These are phyloP conservation scores for Neonectria faginata DNA, from an alignment of 2,329 filamentous ascomycete genomes.

Conservation along the genomic window DNA sequence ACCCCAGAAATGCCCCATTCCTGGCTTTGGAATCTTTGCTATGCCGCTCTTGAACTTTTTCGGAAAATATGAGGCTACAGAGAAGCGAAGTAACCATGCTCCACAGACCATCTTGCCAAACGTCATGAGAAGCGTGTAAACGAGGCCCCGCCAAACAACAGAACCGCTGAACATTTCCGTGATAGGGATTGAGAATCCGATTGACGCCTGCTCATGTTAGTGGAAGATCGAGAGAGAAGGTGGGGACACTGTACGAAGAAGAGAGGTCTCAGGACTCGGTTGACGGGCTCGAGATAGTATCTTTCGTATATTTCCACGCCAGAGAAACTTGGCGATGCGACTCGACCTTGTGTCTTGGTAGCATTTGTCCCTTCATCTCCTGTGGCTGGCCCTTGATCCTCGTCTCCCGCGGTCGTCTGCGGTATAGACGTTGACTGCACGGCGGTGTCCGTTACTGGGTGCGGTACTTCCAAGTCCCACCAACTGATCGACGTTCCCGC, in stretches of 20 bases:
- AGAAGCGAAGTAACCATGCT: slow-evolving; percentile 62
- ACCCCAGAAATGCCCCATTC: slow-evolving; percentile 7
- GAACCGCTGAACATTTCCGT: slow-evolving; percentile 72
- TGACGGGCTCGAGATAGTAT: slow-evolving; percentile 50
- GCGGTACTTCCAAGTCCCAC: slow-evolving; percentile 60
- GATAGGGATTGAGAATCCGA: slow-evolving; percentile 84
- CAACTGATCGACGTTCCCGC: slow-evolving; percentile 68
- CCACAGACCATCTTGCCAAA: slow-evolving; percentile 72
- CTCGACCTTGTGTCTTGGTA: background rate
- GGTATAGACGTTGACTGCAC: background rate
- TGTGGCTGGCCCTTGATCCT: background rate
- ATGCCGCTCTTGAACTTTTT: background rate
- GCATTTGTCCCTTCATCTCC: background rate
- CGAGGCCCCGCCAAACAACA: slow-evolving; percentile 77
- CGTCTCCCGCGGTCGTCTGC: background rate
- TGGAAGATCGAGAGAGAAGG: background rate
- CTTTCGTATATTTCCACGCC: slow-evolving; percentile 29
- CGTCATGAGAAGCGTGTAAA: slow-evolving; percentile 79
- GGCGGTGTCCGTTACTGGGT: background rate
- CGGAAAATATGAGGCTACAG: background rate
- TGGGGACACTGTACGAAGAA: slow-evolving; percentile 70
- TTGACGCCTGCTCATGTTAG: slow-evolving; percentile 58
- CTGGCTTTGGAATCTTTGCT: background rate
- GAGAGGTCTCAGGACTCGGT: slow-evolving; percentile 70
- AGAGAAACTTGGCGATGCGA: background rate